These are phyloP conservation scores for Eimeria acervulina DNA, from an alignment of 169 alveolate genomes.

Conservation along the genomic window DNA sequence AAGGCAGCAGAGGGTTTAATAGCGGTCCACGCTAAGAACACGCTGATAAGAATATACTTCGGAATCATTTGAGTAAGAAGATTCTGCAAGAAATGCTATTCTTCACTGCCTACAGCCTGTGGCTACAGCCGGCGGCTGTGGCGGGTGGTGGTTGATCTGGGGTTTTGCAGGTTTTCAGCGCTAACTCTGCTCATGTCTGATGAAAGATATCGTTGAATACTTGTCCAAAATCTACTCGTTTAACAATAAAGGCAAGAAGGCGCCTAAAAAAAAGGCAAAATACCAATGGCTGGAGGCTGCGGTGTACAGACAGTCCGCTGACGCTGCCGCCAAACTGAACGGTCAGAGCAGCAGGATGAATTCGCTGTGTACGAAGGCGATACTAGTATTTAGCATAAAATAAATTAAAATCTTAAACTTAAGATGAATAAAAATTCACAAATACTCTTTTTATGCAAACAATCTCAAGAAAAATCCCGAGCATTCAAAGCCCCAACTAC, in stretches of 20 bases:
- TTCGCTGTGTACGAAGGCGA: neutral
- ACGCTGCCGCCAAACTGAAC: slow-evolving; percentile 3
- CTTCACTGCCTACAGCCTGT: neutral
- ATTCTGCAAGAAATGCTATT: neutral
- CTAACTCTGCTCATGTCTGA: neutral
- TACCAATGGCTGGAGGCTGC: neutral
- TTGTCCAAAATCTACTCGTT: neutral
- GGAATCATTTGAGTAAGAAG: neutral
- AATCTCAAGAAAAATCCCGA: neutral
- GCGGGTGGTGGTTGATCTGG: neutral
- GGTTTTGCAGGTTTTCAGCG: neutral
- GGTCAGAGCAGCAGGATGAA: neutral
- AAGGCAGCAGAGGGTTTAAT: neutral
- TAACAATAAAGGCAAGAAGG: neutral
- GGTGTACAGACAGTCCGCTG: slow-evolving; percentile 10
- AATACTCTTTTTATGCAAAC: neutral
- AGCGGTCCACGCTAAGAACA: neutral
- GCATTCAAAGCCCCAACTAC: neutral
- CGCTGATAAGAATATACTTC: neutral
- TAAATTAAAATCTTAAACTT: neutral
- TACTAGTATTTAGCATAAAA: neutral
- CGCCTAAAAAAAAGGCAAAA: neutral
- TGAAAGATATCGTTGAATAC: neutral
- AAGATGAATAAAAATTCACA: neutral
- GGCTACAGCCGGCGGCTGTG: neutral